Evolutionary conservation across 2,329 filamentous ascomycete genomes (phyloP).

Genomic region (Xylaria multiplex): DNA sequence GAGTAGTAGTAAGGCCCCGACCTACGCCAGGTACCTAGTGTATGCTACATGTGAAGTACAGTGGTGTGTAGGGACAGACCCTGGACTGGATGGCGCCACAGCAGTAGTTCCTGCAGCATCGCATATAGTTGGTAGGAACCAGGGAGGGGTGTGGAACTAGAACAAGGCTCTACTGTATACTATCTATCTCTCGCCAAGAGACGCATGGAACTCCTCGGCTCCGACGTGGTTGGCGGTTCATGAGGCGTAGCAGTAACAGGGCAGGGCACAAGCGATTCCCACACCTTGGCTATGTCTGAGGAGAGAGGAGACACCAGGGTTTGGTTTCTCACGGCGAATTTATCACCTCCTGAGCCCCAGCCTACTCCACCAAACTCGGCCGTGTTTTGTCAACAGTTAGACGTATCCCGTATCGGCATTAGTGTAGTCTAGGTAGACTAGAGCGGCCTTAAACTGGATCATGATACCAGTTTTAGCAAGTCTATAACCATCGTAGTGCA

Average conservation of each 20-base stretch:
- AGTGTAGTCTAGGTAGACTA: background rate
- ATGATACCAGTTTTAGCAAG: slow-evolving; percentile 31
- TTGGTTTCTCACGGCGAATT: slow-evolving; percentile 24
- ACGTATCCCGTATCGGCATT: slow-evolving; percentile 31
- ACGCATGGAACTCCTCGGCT: too few species aligned
- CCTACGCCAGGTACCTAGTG: slow-evolving; percentile 2
- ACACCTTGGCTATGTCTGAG: slow-evolving; percentile 3
- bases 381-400: slow-evolving; percentile 21
- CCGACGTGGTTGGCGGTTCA: too few species aligned
- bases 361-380: slow-evolving; percentile 27
- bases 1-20: slow-evolving; percentile 34
- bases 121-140: slow-evolving; percentile 10
- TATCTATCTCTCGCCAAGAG: too few species aligned
- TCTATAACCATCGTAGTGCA: slow-evolving; percentile 8
- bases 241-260: too few species aligned
- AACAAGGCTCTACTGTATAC: slow-evolving; percentile 20
- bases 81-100: slow-evolving; percentile 34
- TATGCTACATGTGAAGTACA: slow-evolving; percentile 15
- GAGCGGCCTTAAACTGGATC: slow-evolving; percentile 15
- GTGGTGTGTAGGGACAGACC: slow-evolving; percentile 19
- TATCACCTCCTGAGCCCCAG: slow-evolving; percentile 28
- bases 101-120: slow-evolving; percentile 40
- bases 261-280: too few species aligned
- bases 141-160: slow-evolving; percentile 32
- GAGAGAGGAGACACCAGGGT: slow-evolving; percentile 23